A percentile compares a stretch with the other conserved stretches of the same genome.
Evolutionary conservation across 2,329 filamentous ascomycete genomes (phyloP).

Genomic region (Bertia moriformis): DNA sequence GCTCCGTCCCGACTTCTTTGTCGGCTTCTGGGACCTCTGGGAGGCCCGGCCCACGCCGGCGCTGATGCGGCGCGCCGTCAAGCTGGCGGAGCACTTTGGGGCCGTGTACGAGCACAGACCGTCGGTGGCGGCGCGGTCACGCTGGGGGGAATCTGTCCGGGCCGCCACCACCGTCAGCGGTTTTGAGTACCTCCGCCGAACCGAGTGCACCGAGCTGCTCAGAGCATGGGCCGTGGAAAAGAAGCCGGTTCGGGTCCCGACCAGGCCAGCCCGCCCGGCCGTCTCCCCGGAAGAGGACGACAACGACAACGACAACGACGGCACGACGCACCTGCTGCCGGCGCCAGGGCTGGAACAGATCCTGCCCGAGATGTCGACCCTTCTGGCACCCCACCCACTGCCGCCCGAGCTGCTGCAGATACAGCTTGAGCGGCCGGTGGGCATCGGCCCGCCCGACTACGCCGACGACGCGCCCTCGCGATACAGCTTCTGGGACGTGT

Average conservation of each 20-base stretch:
- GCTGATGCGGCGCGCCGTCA: constrained; percentile 17
- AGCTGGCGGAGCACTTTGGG: constrained; percentile 19
- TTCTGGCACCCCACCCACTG: constrained; percentile 7
- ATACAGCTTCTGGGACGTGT: constrained; percentile 15
- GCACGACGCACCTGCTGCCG: constrained; percentile 5
- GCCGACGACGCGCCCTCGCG: constrained; percentile 8
- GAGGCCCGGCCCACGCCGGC: constrained; percentile 14
- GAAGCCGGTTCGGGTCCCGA: constrained; percentile 7
- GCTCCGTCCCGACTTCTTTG: constrained; percentile 16
- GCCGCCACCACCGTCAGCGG: constrained; percentile 12
- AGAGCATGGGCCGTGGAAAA: constrained; percentile 12
- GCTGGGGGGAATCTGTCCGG: background rate
- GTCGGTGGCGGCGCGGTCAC: constrained; percentile 3
- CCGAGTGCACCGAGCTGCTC: constrained; percentile 15
- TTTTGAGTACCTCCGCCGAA: constrained; percentile 18
- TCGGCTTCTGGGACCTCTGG: constrained; percentile 21
- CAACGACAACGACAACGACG: background rate
- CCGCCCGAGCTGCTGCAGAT: constrained; percentile 6
- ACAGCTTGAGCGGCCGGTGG: constrained; percentile 5
- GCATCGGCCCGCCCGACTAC: constrained; percentile 9
- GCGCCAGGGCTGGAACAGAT: constrained; percentile 8
- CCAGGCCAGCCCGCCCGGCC: no score
- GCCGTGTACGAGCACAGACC: constrained; percentile 16
- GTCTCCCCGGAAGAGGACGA: constrained; percentile 4
- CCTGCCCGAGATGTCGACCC: constrained; percentile 10